Percentiles rank a stretch among this genome's conserved stretches.
Evolutionary conservation across 306 rosid genomes (phyloP).

Genomic region (Pterocarpus macrocarpus): DNA sequence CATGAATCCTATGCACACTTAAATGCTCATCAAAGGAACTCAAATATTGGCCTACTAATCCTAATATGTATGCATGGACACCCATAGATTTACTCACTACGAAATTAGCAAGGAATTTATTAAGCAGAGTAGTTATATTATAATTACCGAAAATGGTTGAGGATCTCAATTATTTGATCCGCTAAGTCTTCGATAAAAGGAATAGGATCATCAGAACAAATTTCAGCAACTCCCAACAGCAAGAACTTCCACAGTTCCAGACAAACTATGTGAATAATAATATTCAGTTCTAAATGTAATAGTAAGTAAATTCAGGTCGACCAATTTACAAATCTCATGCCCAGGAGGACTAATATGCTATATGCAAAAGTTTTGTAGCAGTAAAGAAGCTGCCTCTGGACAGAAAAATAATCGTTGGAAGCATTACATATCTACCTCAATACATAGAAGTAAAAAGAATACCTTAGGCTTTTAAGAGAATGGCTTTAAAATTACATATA

Average conservation of each 20-base stretch:
- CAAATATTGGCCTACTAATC: too few relatives aligned
- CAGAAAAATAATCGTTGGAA: too few relatives aligned
- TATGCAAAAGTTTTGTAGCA: constrained; percentile 96
- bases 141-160: constrained; percentile 73
- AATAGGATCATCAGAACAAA: constrained; percentile 67
- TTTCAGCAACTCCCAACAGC: constrained; percentile 93
- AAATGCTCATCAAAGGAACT: too few relatives aligned
- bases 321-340: constrained; percentile 80
- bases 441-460: background rate
- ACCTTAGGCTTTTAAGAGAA: too few relatives aligned
- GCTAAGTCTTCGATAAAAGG: constrained; percentile 88
- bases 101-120: too few relatives aligned
- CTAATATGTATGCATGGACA: background rate
- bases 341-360: constrained; percentile 96
- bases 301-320: constrained; percentile 29
- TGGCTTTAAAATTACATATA: too few relatives aligned
- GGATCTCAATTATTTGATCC: constrained; percentile 87
- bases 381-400: constrained; percentile 73
- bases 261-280: constrained; percentile 57
- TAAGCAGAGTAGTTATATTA: too few relatives aligned
- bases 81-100: too few relatives aligned
- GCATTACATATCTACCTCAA: constrained; percentile 69
- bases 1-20: too few relatives aligned
- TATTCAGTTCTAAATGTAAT: constrained; percentile 1
- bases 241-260: constrained; percentile 79